phyloP scores from a whole-genome alignment of 2,329 filamentous ascomycete species.

The Cladosporium sphaerospermum region DNA sequence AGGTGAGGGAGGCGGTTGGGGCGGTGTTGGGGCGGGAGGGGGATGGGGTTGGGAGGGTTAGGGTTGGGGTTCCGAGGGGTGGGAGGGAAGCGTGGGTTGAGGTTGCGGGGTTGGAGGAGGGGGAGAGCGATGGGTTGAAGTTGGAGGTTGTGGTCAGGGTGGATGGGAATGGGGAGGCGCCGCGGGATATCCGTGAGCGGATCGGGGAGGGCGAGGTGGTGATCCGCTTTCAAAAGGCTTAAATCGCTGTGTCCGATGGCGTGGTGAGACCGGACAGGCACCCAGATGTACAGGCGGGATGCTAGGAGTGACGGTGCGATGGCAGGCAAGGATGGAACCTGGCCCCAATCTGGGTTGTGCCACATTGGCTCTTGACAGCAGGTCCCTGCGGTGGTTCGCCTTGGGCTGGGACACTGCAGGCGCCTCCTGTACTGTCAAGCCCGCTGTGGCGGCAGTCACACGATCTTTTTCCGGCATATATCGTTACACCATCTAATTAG shows the following conservation, averaged over 20 bases:
- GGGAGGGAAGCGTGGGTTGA: neutral
- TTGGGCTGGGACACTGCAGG: slow-evolving; percentile 1
- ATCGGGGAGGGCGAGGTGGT: neutral
- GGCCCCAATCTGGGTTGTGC: slow-evolving; percentile 3
- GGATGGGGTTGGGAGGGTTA: neutral
- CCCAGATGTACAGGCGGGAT: too few relatives aligned
- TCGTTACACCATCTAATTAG: neutral
- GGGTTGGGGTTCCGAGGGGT: slow-evolving; percentile 3
- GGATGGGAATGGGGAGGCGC: neutral
- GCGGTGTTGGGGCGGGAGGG: neutral
- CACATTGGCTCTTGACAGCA: neutral
- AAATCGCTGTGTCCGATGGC: neutral
- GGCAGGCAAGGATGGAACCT: too few relatives aligned
- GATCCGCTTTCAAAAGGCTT: slow-evolving; percentile 1
- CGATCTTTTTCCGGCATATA: slow-evolving; percentile 5
- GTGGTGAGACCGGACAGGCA: too few relatives aligned
- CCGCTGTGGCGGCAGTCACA: slow-evolving; percentile 8
- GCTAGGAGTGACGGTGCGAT: too few relatives aligned
- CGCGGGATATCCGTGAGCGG: neutral
- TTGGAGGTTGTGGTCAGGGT: slow-evolving; percentile 3
- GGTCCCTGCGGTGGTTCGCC: slow-evolving; percentile 5
- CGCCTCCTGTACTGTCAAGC: slow-evolving; percentile 4
- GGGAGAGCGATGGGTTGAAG: neutral
- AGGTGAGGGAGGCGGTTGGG: slow-evolving; percentile 1
- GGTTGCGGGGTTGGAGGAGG: neutral